These are phyloP conservation scores for Rhizoclosmatium sp. DNA, from an alignment of 192 early-diverging fungal species.

Conservation along the genomic window DNA sequence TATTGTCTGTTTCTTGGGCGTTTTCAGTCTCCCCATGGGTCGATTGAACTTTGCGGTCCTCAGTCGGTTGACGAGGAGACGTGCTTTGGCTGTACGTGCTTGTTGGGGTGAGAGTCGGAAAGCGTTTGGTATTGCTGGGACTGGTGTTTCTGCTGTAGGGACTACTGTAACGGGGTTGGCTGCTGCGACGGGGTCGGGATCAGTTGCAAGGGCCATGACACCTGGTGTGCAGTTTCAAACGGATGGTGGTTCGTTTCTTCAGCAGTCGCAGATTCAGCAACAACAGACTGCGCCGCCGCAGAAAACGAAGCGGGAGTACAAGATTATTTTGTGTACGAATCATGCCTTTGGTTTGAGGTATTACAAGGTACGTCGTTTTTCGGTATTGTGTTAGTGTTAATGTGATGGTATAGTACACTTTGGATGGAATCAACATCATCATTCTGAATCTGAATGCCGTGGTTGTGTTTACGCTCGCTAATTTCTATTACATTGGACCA, in stretches of 20 bases:
- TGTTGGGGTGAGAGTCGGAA: slow-evolving; percentile 12
- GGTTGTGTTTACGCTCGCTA: slow-evolving; percentile 82
- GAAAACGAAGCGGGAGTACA: slow-evolving; percentile 43
- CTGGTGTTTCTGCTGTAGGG: neutral
- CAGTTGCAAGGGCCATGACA: neutral
- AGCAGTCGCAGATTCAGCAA: neutral
- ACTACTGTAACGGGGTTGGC: neutral
- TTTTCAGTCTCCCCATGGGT: slow-evolving; percentile 95
- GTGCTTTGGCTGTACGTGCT: slow-evolving; percentile 13
- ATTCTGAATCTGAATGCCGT: slow-evolving; percentile 91
- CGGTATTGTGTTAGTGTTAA: neutral
- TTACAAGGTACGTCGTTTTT: slow-evolving; percentile 69
- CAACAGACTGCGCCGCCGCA: neutral
- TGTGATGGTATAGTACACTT: slow-evolving; percentile 69
- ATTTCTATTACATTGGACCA: slow-evolving; percentile 77
- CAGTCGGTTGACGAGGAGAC: slow-evolving; percentile 75
- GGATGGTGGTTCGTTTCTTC: too few species aligned
- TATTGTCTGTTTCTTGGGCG: slow-evolving; percentile 81
- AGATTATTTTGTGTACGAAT: slow-evolving; percentile 87
- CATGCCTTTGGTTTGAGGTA: slow-evolving; percentile 91
- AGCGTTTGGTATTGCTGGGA: neutral
- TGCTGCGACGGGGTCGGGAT: neutral
- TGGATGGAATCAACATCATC: slow-evolving; percentile 96
- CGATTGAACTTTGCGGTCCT: slow-evolving; percentile 85
- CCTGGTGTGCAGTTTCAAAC: neutral